Conservation (phyloP, 192 early-diverging fungal genomes). For the Obelidium mucronatum region DNA sequence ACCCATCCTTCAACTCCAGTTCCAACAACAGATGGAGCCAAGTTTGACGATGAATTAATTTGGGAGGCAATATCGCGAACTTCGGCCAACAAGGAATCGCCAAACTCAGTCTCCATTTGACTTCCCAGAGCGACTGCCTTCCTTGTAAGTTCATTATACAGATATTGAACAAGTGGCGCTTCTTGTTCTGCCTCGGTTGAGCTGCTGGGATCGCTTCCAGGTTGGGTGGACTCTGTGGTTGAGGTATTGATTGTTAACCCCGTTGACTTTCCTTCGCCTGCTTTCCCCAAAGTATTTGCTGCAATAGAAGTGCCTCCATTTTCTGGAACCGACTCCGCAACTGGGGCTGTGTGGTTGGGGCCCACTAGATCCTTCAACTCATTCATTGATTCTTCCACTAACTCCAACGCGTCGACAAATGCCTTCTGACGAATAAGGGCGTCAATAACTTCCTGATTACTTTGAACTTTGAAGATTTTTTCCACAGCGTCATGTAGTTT, state of each 20-base stretch:
- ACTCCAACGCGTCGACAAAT: conserved; percentile 87
- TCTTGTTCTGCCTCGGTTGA: conserved; percentile 1
- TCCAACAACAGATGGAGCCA: conserved; percentile 32
- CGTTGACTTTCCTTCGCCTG: neutral
- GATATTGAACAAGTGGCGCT: conserved; percentile 18
- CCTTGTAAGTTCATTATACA: conserved; percentile 62
- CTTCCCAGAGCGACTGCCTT: conserved; percentile 70
- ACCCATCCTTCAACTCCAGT: conserved; percentile 43
- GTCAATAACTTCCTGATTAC: conserved; percentile 85
- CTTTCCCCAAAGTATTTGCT: neutral
- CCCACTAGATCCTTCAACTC: conserved; percentile 63
- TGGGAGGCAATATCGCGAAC: conserved; percentile 60
- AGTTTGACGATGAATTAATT: conserved; percentile 46
- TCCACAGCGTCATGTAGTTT: conserved; percentile 73
- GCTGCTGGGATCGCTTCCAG: neutral
- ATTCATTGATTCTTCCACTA: conserved; percentile 81
- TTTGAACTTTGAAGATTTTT: conserved; percentile 76
- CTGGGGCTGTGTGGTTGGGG: conserved; percentile 19
- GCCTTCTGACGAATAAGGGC: conserved; percentile 79
- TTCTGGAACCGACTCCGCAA: neutral
- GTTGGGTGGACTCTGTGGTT: neutral
- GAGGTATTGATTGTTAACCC: neutral
- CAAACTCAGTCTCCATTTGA: conserved; percentile 80
- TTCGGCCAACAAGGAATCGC: conserved; percentile 68
- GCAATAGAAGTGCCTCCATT: neutral